phyloP scores from a whole-genome alignment of 257 asterid genomes.

The Datura wrightii region DNA sequence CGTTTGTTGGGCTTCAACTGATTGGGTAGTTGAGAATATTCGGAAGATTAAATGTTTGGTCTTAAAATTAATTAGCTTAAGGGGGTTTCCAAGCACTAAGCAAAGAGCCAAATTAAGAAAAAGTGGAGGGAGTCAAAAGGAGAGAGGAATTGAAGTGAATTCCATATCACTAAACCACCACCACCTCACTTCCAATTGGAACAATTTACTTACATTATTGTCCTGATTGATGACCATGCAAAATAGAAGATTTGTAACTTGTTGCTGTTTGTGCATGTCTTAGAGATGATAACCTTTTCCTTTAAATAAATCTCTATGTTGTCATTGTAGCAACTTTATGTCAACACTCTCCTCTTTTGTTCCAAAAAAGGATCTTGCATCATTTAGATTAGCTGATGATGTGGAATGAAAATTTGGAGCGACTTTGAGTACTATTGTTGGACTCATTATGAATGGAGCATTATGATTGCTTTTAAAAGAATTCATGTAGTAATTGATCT shows the following conservation, averaged over 20 bases:
- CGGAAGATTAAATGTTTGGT: background rate
- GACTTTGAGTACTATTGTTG: background rate
- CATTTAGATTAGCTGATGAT: slow-evolving; percentile 23
- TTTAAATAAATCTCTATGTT: background rate
- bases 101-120: slow-evolving; percentile 10
- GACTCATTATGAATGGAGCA: background rate
- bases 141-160: slow-evolving; percentile 45
- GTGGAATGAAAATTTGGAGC: background rate
- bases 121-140: slow-evolving; percentile 27
- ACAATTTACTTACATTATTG: background rate
- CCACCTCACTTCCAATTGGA: slow-evolving; percentile 2
- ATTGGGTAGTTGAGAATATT: background rate
- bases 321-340: slow-evolving; percentile 30
- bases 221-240: slow-evolving; percentile 23
- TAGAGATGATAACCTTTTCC: background rate
- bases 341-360: slow-evolving; percentile 1
- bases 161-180: slow-evolving; percentile 54
- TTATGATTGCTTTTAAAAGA: background rate
- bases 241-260: background rate
- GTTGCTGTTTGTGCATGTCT: background rate
- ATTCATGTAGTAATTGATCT: background rate
- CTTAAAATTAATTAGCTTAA: background rate
- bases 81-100: slow-evolving; percentile 17
- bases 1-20: background rate
- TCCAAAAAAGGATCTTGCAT: slow-evolving; percentile 25